A percentile compares a stretch with the other conserved stretches of the same genome.
Evolutionary conservation across 495 filamentous ascomycete genomes (phyloP).

Genomic region (Endocarpon pusillum): DNA sequence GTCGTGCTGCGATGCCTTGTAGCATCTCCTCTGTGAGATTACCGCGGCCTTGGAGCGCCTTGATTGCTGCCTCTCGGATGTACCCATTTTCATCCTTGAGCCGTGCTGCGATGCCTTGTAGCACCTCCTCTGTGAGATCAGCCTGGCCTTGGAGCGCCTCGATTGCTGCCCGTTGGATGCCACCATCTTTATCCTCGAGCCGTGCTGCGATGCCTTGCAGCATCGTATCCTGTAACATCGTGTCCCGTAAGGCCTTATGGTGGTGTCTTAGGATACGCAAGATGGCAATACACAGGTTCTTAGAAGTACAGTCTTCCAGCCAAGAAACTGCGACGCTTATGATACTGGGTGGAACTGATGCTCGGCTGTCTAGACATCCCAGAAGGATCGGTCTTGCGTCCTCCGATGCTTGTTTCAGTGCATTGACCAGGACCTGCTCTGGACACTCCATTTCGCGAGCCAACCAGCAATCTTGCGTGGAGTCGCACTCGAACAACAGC

Average conservation of each 20-base stretch:
- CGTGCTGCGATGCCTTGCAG: constrained; percentile 5
- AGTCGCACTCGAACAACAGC: constrained; percentile 13
- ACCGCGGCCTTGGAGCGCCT: not conserved
- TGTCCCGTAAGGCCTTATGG: not conserved
- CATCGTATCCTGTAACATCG: constrained; percentile 3
- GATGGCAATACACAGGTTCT: constrained; percentile 1
- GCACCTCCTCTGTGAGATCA: constrained; percentile 4
- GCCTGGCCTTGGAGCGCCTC: constrained; percentile 1
- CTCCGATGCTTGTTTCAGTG: constrained; percentile 8
- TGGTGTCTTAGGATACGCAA: constrained; percentile 2
- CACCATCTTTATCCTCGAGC: constrained; percentile 6
- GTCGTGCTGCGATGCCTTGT: constrained; percentile 5
- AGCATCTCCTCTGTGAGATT: constrained; percentile 4
- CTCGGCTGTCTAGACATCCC: constrained; percentile 7
- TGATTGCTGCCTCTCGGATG: constrained; percentile 3
- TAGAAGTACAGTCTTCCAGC: constrained; percentile 3
- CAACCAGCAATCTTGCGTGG: constrained; percentile 1
- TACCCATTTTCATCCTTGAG: constrained; percentile 2
- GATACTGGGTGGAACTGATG: constrained; percentile 8
- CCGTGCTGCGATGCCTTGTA: constrained; percentile 3
- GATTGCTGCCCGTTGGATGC: constrained; percentile 4
- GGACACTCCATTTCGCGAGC: constrained; percentile 14
- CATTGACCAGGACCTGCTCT: constrained; percentile 9
- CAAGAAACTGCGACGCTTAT: constrained; percentile 7
- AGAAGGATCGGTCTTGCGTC: constrained; percentile 6